Evolutionary conservation across 2,329 filamentous ascomycete species (phyloP).

Genomic region (Aspergillus ochraceus): DNA sequence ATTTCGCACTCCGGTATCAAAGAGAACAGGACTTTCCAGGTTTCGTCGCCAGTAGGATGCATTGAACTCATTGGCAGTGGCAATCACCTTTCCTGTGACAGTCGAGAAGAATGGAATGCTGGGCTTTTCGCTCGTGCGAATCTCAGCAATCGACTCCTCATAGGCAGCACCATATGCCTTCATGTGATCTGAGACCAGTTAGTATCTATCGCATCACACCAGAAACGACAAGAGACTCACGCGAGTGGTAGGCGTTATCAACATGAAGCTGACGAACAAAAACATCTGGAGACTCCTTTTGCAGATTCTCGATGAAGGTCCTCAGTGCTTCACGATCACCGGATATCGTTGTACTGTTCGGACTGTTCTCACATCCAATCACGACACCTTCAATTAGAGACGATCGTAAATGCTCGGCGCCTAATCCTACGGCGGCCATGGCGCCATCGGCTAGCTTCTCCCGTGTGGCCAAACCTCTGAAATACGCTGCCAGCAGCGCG

Average conservation of each 20-base stretch:
- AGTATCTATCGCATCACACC: background rate
- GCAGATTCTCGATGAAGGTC: background rate
- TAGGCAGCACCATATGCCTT: background rate
- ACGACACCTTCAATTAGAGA: conserved; percentile 3
- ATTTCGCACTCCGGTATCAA: background rate
- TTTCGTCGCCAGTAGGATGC: background rate
- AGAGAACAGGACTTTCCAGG: background rate
- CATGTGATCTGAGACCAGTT: background rate
- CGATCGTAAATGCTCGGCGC: background rate
- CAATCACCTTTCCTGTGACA: background rate
- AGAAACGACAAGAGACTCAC: background rate
- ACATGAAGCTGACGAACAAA: conserved; percentile 14
- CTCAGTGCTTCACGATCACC: conserved; percentile 6
- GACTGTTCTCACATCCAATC: conserved; percentile 19
- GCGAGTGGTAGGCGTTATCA: conserved; percentile 19
- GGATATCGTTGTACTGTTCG: conserved; percentile 6
- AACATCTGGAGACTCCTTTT: background rate
- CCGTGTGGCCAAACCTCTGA: background rate
- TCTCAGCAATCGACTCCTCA: background rate
- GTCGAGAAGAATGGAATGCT: conserved; percentile 2
- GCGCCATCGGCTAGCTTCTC: background rate
- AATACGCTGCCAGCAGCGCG: background rate
- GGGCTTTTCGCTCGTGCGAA: background rate
- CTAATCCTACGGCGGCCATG: conserved; percentile 19
- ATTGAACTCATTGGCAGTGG: background rate